phyloP scores from a whole-genome alignment of 768 basidiomycete genomes.

The Calvatia gigantea region DNA sequence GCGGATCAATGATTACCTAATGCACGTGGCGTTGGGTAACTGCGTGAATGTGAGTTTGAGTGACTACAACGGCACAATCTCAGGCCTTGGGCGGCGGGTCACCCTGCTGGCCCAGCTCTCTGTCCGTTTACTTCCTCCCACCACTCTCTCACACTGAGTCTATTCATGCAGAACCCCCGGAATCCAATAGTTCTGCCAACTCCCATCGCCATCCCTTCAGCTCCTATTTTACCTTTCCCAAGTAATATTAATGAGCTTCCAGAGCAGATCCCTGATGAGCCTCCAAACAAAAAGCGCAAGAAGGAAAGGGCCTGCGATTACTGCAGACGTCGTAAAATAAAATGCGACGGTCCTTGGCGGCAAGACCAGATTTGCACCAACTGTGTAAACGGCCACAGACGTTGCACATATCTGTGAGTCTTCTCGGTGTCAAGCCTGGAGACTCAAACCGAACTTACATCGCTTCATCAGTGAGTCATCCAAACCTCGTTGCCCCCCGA shows the following conservation, averaged over 20 bases:
- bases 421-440: background rate
- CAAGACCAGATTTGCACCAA: slow-evolving; percentile 52
- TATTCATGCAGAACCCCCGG: slow-evolving; percentile 1
- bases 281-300: slow-evolving; percentile 37
- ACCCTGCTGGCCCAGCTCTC: background rate
- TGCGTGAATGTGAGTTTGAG: background rate
- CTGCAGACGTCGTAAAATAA: slow-evolving; percentile 56
- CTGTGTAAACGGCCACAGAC: slow-evolving; percentile 45
- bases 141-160: background rate
- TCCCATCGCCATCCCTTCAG: slow-evolving; percentile 5
- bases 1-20: background rate
- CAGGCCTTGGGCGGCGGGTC: background rate
- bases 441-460: background rate
- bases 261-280: background rate
- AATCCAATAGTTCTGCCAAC: slow-evolving; percentile 2
- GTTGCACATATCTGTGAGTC: slow-evolving; percentile 60
- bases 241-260: background rate
- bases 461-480: slow-evolving; percentile 49
- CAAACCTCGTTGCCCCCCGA: slow-evolving; percentile 63
- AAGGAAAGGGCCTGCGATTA: slow-evolving; percentile 57
- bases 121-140: background rate
- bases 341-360: slow-evolving; percentile 57
- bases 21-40: slow-evolving; percentile 10
- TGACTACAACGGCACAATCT: background rate
- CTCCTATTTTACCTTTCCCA: slow-evolving; percentile 6